A percentile compares a stretch with the other conserved stretches of the same genome.
These are phyloP conservation scores for Phytophthora lateralis DNA, from an alignment of 352 stramenopile species.

Conservation along the genomic window DNA sequence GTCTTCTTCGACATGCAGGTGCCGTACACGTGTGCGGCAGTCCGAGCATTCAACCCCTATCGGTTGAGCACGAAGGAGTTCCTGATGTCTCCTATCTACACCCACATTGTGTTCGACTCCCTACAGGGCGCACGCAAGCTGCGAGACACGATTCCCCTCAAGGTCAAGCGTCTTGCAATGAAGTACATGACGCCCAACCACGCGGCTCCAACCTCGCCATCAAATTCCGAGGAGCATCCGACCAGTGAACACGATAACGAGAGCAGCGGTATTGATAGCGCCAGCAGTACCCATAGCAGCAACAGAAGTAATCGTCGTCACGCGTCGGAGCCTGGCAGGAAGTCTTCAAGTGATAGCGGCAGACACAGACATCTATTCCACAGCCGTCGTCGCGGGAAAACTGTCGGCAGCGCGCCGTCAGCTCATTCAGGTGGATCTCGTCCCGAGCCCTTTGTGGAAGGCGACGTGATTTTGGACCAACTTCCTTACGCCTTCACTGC, in stretches of 20 bases:
- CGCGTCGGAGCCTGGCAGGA: slow-evolving; percentile 26
- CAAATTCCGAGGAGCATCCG: slow-evolving; percentile 20
- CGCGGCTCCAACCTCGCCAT: slow-evolving; percentile 26
- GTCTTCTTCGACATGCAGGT: slow-evolving; percentile 86
- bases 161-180: slow-evolving; percentile 47
- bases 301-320: slow-evolving; percentile 16
- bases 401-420: slow-evolving; percentile 22
- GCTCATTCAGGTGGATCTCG: slow-evolving; percentile 30
- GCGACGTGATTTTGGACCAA: slow-evolving; percentile 68
- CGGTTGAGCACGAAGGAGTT: slow-evolving; percentile 46
- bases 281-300: slow-evolving; percentile 23
- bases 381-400: slow-evolving; percentile 32
- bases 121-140: slow-evolving; percentile 56
- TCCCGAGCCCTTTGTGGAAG: slow-evolving; percentile 56
- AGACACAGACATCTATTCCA: slow-evolving; percentile 19
- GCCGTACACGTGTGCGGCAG: slow-evolving; percentile 73
- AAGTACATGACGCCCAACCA: slow-evolving; percentile 32
- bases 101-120: slow-evolving; percentile 65
- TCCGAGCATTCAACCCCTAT: slow-evolving; percentile 87
- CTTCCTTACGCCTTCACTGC: slow-evolving; percentile 66
- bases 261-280: slow-evolving; percentile 12
- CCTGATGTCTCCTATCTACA: slow-evolving; percentile 71
- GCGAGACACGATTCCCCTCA: slow-evolving; percentile 61
- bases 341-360: slow-evolving; percentile 15
- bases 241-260: slow-evolving; percentile 21